Base-by-base conservation (phyloP, 2,329 filamentous ascomycete species). In the Fusarium sp. region DNA sequence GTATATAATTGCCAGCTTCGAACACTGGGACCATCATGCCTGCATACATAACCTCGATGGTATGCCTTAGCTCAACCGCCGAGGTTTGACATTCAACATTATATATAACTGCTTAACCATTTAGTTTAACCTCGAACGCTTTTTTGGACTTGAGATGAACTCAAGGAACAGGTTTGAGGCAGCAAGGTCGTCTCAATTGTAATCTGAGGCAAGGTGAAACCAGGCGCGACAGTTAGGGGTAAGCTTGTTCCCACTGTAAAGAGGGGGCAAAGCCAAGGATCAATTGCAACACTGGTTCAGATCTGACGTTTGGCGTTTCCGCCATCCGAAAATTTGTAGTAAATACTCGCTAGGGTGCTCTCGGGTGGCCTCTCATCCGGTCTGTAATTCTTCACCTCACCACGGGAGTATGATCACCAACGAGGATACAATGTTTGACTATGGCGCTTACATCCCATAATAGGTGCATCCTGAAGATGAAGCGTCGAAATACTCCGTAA, bases 241-340 rank as follows among this genome's bases (percentile, higher is more conserved):
- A 48, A 64, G 67, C 67, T 70, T 71, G 46, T 57, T 44, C 52
- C 59, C 35, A 46, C 41, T n/a, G 12, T 2, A 26, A 37, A 37
- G 1, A 52, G 17, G 23, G 18, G 38, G 17, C 13, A 17, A 17
- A 6, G 23, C 32, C 27, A 41, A 20, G 10, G 27, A 18, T 35
- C 1, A 37, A n/a, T 50, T 37, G 20, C 32, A 15, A 26, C 38
- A 33, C 27, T 44, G 17, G 18, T 41, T 26, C 14, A 60, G 4
- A 11, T 49, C 46, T 15, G 4, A 42, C 41, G 27, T 11, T 54
- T 26, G 38, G 46, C n/a, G 40, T 18, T 27, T 33, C 20, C 27
- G 37, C 27, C 17, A n/a, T 12, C 38, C 38, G 27, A 44, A 23
- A 5, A 15, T 18, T 15, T 26, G 18, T 26, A 11, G 6, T 1